Percentiles rank a stretch among this genome's conserved stretches.
Conservation (phyloP, 225 moss, liverwort and hornwort species). For the Polytrichum formosum region DNA sequence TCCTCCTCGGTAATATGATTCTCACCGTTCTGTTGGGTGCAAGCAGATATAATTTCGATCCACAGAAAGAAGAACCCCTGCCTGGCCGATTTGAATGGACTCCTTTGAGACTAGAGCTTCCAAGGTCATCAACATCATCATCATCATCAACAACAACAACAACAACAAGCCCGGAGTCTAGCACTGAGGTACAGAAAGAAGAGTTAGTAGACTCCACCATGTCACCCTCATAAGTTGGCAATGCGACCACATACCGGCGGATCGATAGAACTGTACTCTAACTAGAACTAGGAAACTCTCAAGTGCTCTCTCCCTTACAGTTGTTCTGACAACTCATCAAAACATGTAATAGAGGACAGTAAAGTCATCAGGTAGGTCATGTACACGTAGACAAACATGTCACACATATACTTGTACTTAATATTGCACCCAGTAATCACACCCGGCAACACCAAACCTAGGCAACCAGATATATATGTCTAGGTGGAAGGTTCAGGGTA, state of each 20-base stretch:
- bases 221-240: slow-evolving; percentile 15
- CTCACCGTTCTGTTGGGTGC: background rate
- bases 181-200: slow-evolving; percentile 18
- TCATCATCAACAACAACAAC: too few relatives aligned
- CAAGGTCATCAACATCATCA: background rate
- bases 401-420: too few relatives aligned
- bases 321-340: too few relatives aligned
- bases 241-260: background rate
- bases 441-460: too few relatives aligned
- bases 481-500: too few relatives aligned
- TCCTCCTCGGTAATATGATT: background rate
- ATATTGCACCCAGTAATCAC: too few relatives aligned
- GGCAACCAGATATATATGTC: too few relatives aligned
- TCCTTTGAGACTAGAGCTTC: slow-evolving; percentile 13
- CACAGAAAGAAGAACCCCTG: slow-evolving; percentile 29
- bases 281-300: background rate
- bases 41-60: slow-evolving; percentile 49
- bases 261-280: slow-evolving; percentile 15
- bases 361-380: too few relatives aligned
- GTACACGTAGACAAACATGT: too few relatives aligned
- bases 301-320: background rate
- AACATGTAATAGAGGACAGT: too few relatives aligned
- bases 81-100: slow-evolving; percentile 43
- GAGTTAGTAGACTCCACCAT: slow-evolving; percentile 20
- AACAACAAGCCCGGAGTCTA: slow-evolving; percentile 19